Evolutionary conservation across 106 monocot genomes (phyloP), one percentile per base, ranked within the genome.

Genomic region (Dioscorea alata): DNA sequence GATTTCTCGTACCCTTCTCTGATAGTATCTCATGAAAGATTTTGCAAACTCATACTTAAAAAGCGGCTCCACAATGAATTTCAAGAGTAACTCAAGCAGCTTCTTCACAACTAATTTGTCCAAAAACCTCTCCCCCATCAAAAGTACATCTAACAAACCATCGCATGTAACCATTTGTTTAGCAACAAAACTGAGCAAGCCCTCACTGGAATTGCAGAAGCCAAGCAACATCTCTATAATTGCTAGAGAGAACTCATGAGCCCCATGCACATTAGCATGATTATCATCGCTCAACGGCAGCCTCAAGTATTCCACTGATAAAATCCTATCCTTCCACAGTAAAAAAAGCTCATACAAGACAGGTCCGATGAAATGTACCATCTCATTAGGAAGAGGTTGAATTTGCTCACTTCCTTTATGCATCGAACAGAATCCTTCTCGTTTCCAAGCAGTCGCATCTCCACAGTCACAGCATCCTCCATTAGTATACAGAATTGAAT

Each of bases 381-480:
- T 59, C 73, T 85, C 83, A 24, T 76, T 58, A 22, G 89, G 72
- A 13, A 93, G 77, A 59, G 82, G 82, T 59, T 81, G 76, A 52
- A 99, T 81, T 63, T 87, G 80, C 51, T 81, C 84, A 33, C 60
- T 57, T 7, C 97, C 97, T 81, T 81, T 83, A 75, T 99, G 97
- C 64, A 69, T 83, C 59, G 89, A 89, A 81, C 97, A 99, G 71
- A 99, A 99, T 18, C 97, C 97, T 42, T 93, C 92, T 50, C 79
- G 78, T 62, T 93, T 90, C 97, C 97, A 99, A 53, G 97, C 97
- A 67, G 92, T 93, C 23, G 76, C 70, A 81, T 99, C 97, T 58
- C 97, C 97, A 75, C 97, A 99, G 48, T 99, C 97, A 73, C 97
- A 99, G 54, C 97, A 99, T 52, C 97, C 97, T 48, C 97, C 90